Evolutionary conservation across 2,329 filamentous ascomycete species (phyloP).

Genomic region (Cyanodermella asteris): DNA sequence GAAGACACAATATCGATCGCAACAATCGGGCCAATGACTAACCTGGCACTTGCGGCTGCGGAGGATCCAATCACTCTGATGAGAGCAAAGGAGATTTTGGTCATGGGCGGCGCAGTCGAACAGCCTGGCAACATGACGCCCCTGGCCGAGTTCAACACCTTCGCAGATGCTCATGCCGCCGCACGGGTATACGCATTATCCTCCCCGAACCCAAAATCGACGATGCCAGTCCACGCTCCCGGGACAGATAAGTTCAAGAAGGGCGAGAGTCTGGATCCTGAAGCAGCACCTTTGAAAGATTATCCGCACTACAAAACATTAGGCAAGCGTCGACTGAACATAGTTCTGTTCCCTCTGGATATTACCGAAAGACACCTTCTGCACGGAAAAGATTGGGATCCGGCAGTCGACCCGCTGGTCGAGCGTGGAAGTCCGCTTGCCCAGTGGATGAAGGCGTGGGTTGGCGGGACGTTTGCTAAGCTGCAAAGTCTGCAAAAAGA

Average conservation of each 20-base stretch:
- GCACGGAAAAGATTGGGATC: constrained; percentile 35
- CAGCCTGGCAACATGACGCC: constrained; percentile 64
- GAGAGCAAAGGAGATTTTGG: constrained; percentile 68
- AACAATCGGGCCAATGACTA: constrained; percentile 80
- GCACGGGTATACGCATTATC: constrained; percentile 60
- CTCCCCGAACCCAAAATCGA: constrained; percentile 49
- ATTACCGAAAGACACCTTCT: constrained; percentile 53
- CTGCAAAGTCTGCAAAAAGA: constrained; percentile 39
- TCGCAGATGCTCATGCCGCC: constrained; percentile 61
- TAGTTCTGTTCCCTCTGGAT: constrained; percentile 56
- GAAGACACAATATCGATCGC: constrained; percentile 73
- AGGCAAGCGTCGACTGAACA: constrained; percentile 34
- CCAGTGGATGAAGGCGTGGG: constrained; percentile 50
- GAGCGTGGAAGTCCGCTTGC: constrained; percentile 48
- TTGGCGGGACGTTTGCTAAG: constrained; percentile 47
- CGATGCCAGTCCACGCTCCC: constrained; percentile 50
- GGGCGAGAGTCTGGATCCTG: constrained; percentile 9
- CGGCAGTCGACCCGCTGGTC: constrained; percentile 32
- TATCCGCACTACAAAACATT: constrained; percentile 38
- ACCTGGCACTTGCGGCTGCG: constrained; percentile 69
- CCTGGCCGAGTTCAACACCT: constrained; percentile 85
- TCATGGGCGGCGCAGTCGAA: constrained; percentile 81
- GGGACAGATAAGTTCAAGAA: constrained; percentile 11
- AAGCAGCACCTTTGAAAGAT: constrained; percentile 12
- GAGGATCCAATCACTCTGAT: constrained; percentile 80